Conservation (phyloP, 306 rosid species). For the Malus orientalis region DNA sequence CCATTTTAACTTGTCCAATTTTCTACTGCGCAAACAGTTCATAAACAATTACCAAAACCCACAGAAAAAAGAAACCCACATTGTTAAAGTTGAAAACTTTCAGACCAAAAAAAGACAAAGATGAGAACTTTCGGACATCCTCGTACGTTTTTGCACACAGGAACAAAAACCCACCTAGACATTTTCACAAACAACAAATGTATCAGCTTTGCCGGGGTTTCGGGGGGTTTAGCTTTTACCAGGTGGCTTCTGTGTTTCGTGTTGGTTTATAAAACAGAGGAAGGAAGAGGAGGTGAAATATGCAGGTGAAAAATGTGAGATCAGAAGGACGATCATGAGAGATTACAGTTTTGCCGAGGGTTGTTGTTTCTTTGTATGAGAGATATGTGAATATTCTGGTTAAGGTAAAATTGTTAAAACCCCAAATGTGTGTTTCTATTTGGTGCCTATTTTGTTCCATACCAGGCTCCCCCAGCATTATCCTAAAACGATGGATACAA, state of each 20-base stretch:
- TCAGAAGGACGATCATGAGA: background rate
- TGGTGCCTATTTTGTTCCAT: background rate
- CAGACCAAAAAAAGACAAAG: background rate
- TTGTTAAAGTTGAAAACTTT: slow-evolving; percentile 1
- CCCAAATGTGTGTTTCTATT: slow-evolving; percentile 1
- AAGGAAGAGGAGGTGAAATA: background rate
- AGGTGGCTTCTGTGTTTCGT: background rate
- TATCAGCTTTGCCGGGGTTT: background rate
- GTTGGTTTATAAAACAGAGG: background rate
- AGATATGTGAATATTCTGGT: slow-evolving; percentile 25
- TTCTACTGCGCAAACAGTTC: slow-evolving; percentile 13
- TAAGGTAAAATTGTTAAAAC: slow-evolving; percentile 11
- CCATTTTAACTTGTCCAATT: slow-evolving; percentile 22
- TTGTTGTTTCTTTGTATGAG: slow-evolving; percentile 22
- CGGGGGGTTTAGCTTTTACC: background rate
- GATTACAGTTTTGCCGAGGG: slow-evolving; percentile 7
- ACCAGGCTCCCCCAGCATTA: background rate
- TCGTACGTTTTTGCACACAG: background rate
- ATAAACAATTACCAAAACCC: background rate
- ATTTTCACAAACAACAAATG: slow-evolving; percentile 11
- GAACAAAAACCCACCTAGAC: slow-evolving; percentile 34
- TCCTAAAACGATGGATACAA: too few species aligned
- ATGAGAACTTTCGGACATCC: too few species aligned
- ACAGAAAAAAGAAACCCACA: slow-evolving; percentile 12
- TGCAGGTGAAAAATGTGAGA: background rate